phyloP scores from a whole-genome alignment of 2,329 filamentous ascomycete species.

The Colletotrichum tabaci region DNA sequence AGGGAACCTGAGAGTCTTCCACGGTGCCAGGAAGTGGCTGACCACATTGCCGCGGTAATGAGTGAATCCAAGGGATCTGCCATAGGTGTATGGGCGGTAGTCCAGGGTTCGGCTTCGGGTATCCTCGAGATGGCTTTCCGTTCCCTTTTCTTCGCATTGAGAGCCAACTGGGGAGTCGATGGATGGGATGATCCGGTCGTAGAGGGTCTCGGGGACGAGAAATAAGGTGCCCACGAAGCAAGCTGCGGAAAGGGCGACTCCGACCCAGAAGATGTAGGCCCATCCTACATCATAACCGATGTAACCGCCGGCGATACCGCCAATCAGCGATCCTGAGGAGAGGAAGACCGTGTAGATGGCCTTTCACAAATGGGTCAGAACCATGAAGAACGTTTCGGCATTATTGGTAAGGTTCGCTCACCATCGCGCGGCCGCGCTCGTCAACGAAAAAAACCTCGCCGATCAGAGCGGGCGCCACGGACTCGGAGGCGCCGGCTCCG shows the following conservation, averaged over 20 bases:
- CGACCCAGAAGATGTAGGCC: conserved; percentile 52
- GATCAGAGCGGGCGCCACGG: conserved; percentile 51
- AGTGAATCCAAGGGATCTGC: conserved; percentile 43
- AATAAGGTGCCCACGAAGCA: conserved; percentile 48
- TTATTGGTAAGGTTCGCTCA: neutral
- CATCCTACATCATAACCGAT: conserved; percentile 52
- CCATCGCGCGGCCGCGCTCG: conserved; percentile 54
- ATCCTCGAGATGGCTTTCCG: conserved; percentile 25
- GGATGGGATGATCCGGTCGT: conserved; percentile 41
- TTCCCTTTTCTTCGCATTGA: conserved; percentile 28
- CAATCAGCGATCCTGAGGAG: conserved; percentile 49
- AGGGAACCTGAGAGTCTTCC: conserved; percentile 50
- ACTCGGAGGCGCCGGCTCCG: conserved; percentile 53
- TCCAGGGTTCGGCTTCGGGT: neutral
- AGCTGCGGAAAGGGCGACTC: conserved; percentile 46
- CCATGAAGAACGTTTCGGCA: rapidly evolving
- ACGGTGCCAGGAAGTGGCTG: conserved; percentile 48
- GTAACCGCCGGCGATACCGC: conserved; percentile 55
- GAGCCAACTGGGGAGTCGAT: neutral
- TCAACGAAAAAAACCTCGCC: conserved; percentile 56
- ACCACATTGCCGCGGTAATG: conserved; percentile 43
- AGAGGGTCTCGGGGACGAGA: conserved; percentile 54
- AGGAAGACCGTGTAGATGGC: conserved; percentile 54
- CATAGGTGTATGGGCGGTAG: conserved; percentile 18
- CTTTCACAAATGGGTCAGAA: neutral